These are phyloP conservation scores for Aspergillus fructus DNA, from an alignment of 2,329 filamentous ascomycete species.

Conservation along the genomic window DNA sequence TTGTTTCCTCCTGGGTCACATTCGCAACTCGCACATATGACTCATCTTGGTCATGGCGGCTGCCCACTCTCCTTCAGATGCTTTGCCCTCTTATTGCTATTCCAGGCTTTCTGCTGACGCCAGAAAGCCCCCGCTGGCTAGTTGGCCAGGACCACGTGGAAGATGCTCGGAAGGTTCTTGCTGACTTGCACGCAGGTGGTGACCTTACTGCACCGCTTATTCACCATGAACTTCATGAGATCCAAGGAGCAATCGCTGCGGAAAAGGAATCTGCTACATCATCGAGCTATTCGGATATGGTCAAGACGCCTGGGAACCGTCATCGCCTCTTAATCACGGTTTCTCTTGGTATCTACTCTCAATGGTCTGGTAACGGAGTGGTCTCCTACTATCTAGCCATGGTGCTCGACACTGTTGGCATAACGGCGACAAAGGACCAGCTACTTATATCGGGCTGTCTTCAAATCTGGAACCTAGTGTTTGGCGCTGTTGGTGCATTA, in stretches of 20 bases:
- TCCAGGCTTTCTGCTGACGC: constrained; percentile 17
- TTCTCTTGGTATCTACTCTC: constrained; percentile 14
- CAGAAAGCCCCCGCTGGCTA: constrained; percentile 25
- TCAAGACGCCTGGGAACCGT: constrained; percentile 14
- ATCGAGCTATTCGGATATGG: constrained; percentile 20
- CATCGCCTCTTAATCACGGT: constrained; percentile 16
- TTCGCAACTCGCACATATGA: constrained; percentile 23
- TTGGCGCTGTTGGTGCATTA: constrained; percentile 19
- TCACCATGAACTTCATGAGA: constrained; percentile 20
- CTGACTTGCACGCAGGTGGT: constrained; percentile 22
- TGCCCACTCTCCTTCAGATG: constrained; percentile 23
- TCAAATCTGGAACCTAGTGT: constrained; percentile 27
- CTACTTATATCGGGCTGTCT: constrained; percentile 17
- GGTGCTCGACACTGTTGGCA: constrained; percentile 20
- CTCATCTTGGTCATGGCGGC: constrained; percentile 23
- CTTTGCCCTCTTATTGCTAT: constrained; percentile 19
- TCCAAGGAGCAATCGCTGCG: constrained; percentile 14
- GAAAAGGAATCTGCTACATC: constrained; percentile 17
- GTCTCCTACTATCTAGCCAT: constrained; percentile 20
- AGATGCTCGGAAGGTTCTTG: constrained; percentile 17
- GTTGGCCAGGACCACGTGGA: constrained; percentile 17
- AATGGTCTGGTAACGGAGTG: constrained; percentile 30
- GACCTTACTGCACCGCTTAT: constrained; percentile 19
- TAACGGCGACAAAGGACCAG: constrained; percentile 18
- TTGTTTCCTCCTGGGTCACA: constrained; percentile 28